Evolutionary conservation across 108 stramenopile genomes (phyloP).

Genomic region (Skeletonema grethae): DNA sequence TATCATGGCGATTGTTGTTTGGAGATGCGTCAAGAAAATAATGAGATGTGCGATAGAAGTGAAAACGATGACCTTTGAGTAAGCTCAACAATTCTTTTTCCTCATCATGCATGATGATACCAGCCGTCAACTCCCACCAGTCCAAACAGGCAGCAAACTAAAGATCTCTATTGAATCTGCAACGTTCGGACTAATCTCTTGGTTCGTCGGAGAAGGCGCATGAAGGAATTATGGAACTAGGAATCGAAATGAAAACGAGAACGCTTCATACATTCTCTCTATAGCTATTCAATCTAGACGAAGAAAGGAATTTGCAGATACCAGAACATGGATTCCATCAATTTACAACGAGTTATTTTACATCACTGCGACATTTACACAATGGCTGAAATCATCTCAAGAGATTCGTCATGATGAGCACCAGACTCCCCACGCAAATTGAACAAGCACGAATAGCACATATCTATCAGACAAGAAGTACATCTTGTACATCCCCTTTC

Average conservation of each 20-base stretch:
- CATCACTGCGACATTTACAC: not conserved
- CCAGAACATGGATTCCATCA: not conserved
- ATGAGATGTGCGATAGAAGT: not conserved
- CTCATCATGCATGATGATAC: not conserved
- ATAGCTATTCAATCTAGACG: too few species aligned
- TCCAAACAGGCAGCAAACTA: not conserved
- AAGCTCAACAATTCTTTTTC: not conserved
- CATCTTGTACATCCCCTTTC: conserved; percentile 44
- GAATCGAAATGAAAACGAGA: too few species aligned
- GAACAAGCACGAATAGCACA: conserved; percentile 14
- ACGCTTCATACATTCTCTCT: too few species aligned
- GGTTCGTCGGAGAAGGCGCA: not conserved
- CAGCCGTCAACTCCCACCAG: conserved; percentile 3
- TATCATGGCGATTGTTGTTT: not conserved
- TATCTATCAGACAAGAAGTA: conserved; percentile 19
- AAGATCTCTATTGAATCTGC: not conserved
- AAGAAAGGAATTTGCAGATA: not conserved
- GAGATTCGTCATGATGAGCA: not conserved
- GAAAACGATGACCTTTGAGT: not conserved
- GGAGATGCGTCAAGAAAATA: not conserved
- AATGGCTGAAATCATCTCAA: not conserved
- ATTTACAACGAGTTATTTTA: not conserved
- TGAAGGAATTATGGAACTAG: not conserved
- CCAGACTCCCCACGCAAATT: not conserved
- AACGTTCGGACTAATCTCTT: too few species aligned